Conservation (phyloP, 331 rosid genomes). For the Quercus tomentella region DNA sequence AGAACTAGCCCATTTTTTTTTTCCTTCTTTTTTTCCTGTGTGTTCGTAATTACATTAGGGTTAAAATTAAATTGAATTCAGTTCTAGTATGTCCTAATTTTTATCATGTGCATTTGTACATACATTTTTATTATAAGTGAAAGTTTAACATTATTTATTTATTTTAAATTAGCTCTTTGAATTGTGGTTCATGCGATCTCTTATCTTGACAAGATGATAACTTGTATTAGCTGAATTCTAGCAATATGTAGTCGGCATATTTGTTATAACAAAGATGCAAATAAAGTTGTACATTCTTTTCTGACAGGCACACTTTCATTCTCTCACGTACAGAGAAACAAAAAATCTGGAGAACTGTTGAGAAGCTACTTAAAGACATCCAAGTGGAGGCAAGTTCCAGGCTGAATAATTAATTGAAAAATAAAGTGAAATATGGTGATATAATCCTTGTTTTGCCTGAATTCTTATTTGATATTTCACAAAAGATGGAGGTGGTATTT, state of each 20-base stretch:
- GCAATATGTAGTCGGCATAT: neutral
- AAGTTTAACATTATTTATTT: neutral
- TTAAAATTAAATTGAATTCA: neutral
- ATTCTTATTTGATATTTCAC: neutral
- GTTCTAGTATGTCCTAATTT: neutral
- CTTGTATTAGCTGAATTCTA: neutral
- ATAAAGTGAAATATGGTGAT: neutral
- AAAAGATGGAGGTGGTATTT: neutral
- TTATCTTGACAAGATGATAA: constrained; percentile 9
- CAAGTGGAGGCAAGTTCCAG: constrained; percentile 89
- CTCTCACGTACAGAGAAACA: constrained; percentile 67
- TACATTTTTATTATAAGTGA: neutral
- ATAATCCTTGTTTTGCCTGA: neutral
- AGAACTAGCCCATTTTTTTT: neutral
- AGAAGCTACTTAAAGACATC: constrained; percentile 86
- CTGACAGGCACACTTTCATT: constrained; percentile 86
- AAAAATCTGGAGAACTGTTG: constrained; percentile 83
- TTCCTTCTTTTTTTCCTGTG: too few relatives aligned
- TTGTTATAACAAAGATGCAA: constrained; percentile 6
- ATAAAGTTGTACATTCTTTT: constrained; percentile 20
- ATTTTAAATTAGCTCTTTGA: neutral
- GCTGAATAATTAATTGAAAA: neutral
- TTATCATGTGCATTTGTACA: neutral
- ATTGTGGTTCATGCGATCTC: neutral
- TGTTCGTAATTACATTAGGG: neutral